Conservation (phyloP, 139 green algal species). For the Dunaliella primolecta region DNA sequence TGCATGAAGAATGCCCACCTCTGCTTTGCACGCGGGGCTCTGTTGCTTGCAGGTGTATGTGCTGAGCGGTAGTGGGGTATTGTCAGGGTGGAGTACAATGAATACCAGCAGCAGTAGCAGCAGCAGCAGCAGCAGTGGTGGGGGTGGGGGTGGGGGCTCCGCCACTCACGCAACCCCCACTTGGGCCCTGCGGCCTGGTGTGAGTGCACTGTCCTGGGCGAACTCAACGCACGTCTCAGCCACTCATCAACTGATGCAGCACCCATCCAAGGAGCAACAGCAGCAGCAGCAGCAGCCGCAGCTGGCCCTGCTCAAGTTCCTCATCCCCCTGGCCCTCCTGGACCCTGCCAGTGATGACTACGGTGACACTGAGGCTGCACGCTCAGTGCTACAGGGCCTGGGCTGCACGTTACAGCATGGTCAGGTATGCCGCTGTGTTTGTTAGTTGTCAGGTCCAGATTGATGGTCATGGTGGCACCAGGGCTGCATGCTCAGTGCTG, state of each 20-base stretch:
- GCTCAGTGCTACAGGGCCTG: neutral
- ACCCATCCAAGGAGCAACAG: too few relatives aligned
- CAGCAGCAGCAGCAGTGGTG: too few relatives aligned
- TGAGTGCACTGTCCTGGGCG: neutral
- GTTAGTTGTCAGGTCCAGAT: too few relatives aligned
- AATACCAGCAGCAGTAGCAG: too few relatives aligned
- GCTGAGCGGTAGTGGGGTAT: neutral
- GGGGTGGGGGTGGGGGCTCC: too few relatives aligned
- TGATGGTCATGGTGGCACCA: too few relatives aligned
- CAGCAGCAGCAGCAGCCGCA: neutral
- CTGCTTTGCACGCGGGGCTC: too few relatives aligned
- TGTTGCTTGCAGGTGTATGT: neutral
- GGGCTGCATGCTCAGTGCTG: neutral
- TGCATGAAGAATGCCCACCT: too few relatives aligned
- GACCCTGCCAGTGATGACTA: neutral
- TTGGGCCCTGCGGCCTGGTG: slow-evolving; percentile 2
- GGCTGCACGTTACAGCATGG: neutral
- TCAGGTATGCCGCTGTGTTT: neutral
- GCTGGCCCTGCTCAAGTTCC: slow-evolving; percentile 28
- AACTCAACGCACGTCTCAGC: neutral
- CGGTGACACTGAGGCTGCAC: neutral
- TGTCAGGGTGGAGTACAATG: too few relatives aligned
- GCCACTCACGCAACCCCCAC: neutral
- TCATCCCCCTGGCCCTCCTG: slow-evolving; percentile 19
- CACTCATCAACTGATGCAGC: neutral